Base-by-base conservation (phyloP, 2,329 filamentous ascomycete genomes). In the Talaromyces sp. region DNA sequence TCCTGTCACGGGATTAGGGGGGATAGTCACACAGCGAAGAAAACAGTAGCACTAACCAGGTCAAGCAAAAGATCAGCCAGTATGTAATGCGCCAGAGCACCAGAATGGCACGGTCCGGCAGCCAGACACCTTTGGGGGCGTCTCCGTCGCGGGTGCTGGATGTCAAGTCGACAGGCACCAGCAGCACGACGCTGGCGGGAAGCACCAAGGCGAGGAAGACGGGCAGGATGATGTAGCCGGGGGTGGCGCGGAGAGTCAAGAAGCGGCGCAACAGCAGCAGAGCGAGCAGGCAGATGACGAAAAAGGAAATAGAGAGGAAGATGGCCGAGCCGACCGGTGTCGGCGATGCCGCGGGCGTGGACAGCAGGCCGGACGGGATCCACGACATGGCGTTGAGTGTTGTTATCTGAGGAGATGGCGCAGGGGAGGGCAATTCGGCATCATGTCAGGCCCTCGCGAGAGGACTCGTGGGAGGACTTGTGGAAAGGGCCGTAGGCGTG, bases 131-230 rank as follows among this genome's bases (percentile, higher is more conserved):
- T 68, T 89, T 85, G 16, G 86, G 83, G 16, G 85, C 87, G 75
- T 90, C 89, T 63, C 90, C 87, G 12, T 62, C 61, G 55, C 87
- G 84, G 27, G 91, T 89, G 72, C 86, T 94, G 6, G 93, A 96
- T 1, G 94, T 93, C 67, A 99, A 87, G 76, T 99, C 95, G 75
- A 99, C 96, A 5, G 95, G 95, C 6, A 99, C 92, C 27, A 99
- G 85, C 28, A 99, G 82, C 28, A 98, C 87, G 70, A 96, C 94
- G 75, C 90, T 93, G 54, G 92, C 91, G 10, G 95, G 96, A 5
- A 99, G 86, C 72, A 91, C 93, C 68, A 99, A 84, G n/a, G 94
- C 92, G 67, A 99, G 89, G 79, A 99, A 99, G 65, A 99, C 92
- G 40, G 95, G 94, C 1, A 97, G 84, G 57, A 92, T 84, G 57